These are phyloP conservation scores for Suhomyces terraborum DNA, from an alignment of 1,139 yeast species.

Conservation along the genomic window DNA sequence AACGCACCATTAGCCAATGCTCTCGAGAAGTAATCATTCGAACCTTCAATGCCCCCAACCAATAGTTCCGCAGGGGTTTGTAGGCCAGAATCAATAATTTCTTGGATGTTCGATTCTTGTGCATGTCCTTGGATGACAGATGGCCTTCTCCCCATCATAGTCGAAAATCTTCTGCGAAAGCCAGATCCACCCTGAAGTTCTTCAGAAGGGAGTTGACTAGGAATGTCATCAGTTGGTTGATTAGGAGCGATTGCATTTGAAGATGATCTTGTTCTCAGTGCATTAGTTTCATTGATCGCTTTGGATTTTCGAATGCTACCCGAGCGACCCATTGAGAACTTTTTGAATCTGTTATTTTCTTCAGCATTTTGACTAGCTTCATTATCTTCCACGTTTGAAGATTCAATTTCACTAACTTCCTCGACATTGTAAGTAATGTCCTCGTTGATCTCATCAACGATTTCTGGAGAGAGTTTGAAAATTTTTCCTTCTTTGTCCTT, in stretches of 20 bases:
- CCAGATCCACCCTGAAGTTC: conserved; percentile 6
- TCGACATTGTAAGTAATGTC: conserved; percentile 11
- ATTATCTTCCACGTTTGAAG: neutral
- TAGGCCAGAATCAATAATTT: conserved; percentile 42
- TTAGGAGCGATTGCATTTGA: conserved; percentile 9
- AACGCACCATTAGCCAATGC: conserved; percentile 16
- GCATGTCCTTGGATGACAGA: conserved; percentile 46
- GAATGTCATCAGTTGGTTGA: conserved; percentile 2
- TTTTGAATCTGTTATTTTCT: conserved; percentile 12
- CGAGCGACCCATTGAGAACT: conserved; percentile 19
- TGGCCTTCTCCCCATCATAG: conserved; percentile 49
- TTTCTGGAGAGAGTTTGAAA: conserved; percentile 51
- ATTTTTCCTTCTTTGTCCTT: conserved; percentile 51
- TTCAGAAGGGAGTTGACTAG: conserved; percentile 1
- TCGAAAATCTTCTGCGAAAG: conserved; percentile 41
- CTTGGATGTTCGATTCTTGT: conserved; percentile 39
- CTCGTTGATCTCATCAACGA: conserved; percentile 30
- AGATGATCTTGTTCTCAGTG: conserved; percentile 8
- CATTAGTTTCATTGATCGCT: neutral
- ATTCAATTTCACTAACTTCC: neutral
- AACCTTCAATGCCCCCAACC: conserved; percentile 34
- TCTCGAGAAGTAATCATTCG: conserved; percentile 20
- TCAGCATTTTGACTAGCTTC: neutral
- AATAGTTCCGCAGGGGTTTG: conserved; percentile 48
- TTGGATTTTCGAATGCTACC: conserved; percentile 8